Evolutionary conservation across 192 early-diverging fungal genomes (phyloP).

Genomic region (Backusella tarrabulga): DNA sequence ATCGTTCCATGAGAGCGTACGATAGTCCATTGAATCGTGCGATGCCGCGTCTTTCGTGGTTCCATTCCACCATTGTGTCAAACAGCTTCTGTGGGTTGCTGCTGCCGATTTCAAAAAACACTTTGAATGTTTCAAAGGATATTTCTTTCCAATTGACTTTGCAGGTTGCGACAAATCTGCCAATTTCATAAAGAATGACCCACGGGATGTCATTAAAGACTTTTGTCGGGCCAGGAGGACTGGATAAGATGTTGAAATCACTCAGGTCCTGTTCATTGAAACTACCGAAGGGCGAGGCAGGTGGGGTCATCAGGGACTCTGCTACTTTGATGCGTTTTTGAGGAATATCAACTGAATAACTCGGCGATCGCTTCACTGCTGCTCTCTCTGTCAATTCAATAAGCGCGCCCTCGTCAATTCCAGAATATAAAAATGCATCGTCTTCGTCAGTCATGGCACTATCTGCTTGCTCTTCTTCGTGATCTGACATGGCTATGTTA

Average conservation of each 20-base stretch:
- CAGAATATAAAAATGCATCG: background rate
- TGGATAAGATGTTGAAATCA: background rate
- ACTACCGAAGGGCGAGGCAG: background rate
- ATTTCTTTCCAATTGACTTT: conserved; percentile 5
- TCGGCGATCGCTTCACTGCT: background rate
- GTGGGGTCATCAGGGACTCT: background rate
- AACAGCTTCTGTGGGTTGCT: background rate
- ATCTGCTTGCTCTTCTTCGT: background rate
- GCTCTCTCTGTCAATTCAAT: background rate
- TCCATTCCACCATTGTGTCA: conserved; percentile 17
- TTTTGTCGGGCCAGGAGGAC: background rate
- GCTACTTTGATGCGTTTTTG: background rate
- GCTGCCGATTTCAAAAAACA: background rate
- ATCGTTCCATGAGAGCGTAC: conserved; percentile 7
- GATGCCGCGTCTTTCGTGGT: background rate
- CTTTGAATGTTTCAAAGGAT: background rate
- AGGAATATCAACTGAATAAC: background rate
- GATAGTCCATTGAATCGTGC: background rate
- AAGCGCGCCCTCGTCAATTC: background rate
- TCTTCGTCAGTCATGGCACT: background rate
- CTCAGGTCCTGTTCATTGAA: background rate
- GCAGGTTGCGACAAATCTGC: background rate
- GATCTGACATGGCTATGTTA: background rate
- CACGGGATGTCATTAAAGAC: background rate
- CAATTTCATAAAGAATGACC: conserved; percentile 15